Evolutionary conservation across 73 alveolate genomes (phyloP), one percentile per base, ranked within the genome.

Genomic region (Paramecium biaurelia): DNA sequence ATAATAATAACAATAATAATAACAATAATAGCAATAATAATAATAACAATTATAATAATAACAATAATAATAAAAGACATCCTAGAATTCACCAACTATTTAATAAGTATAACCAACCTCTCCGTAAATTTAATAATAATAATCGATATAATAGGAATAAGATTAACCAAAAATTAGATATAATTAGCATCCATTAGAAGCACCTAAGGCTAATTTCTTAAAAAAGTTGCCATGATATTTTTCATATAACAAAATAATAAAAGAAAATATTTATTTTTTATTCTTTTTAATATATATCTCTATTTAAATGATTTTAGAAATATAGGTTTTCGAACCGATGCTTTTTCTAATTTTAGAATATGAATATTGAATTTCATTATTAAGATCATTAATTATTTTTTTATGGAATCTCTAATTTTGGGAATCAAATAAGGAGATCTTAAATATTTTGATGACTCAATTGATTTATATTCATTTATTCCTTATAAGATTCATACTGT

Each of bases 401-500:
- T 5, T 42, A 79, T 79, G 90, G 90, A 79, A 15, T 79, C 47
- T 10, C n/a, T 79, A 20, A 32, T 79, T 3, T 37, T 79, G 18
- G 90, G 90, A 23, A 24, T 23, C 49, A 79, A 79, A 23, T 23
- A 79, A 42, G 53, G 90, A 1, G 72, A 79, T 47, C 41, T 79
- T 12, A 79, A 79, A 34, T 41, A 42, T 38, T 79, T 79, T 23
- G 90, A 43, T 79, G 90, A 79, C 28, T 41, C 90, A 1, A 43
- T 79, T n/a, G 90, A 79, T 4, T 11, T 79, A 12, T 11, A 24
- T 20, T 14, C 90, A n/a, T 79, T 18, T 0, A 1, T 18, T 10
- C 90, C 90, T 43, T 79, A 79, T 23, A 79, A 79, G 34, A 47
- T 79, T 41, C 42, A 79, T 23, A 42, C 90, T 41, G n/a, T 79